phyloP scores from a whole-genome alignment of 495 filamentous ascomycete genomes.

The Poronia punctata region DNA sequence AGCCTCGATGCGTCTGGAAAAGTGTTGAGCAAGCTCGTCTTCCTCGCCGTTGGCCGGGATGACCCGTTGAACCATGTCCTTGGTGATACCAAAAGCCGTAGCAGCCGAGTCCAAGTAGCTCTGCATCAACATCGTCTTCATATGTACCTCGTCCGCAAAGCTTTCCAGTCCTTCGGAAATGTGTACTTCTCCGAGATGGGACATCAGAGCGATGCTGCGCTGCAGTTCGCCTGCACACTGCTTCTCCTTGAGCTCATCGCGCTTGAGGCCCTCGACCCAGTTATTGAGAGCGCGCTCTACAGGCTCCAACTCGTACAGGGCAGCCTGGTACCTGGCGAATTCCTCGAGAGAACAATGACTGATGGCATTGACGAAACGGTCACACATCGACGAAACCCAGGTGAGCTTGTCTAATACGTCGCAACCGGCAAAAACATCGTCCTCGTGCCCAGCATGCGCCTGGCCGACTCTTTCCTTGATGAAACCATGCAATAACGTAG shows the following conservation, averaged over 20 bases:
- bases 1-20: constrained; percentile 62
- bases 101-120: constrained; percentile 75
- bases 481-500: constrained; percentile 67
- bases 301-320: constrained; percentile 83
- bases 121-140: constrained; percentile 66
- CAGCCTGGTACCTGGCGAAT: constrained; percentile 67
- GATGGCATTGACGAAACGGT: constrained; percentile 74
- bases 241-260: constrained; percentile 80
- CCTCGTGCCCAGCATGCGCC: constrained; percentile 49
- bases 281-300: constrained; percentile 84
- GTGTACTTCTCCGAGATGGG: constrained; percentile 75
- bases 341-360: constrained; percentile 66
- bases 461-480: constrained; percentile 68
- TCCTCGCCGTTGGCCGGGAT: constrained; percentile 45
- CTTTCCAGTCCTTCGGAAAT: constrained; percentile 64
- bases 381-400: constrained; percentile 75
- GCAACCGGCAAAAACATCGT: constrained; percentile 69
- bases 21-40: constrained; percentile 58
- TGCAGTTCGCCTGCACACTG: constrained; percentile 75
- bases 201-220: constrained; percentile 75
- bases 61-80: constrained; percentile 57
- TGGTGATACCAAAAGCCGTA: constrained; percentile 55
- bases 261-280: constrained; percentile 77
- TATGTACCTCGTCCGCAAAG: constrained; percentile 73
- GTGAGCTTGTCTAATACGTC: constrained; percentile 78